Percentiles rank a stretch among this genome's conserved stretches.
Evolutionary conservation across 148 eudicot genomes (phyloP).

Genomic region (Bassia scoparia): DNA sequence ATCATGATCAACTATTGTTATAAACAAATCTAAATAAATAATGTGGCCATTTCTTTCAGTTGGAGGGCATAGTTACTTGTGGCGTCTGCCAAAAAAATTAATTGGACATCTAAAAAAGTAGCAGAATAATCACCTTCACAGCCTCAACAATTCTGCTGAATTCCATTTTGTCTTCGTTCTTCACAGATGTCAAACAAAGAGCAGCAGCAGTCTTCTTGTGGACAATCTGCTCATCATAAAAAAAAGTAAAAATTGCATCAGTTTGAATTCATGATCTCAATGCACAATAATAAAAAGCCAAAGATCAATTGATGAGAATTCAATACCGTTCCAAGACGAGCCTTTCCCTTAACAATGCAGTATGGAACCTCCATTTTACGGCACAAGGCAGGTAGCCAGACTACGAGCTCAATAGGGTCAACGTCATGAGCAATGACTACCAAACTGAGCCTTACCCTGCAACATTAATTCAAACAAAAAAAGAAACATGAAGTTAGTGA

Average conservation of each 20-base stretch:
- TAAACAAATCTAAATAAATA: no score
- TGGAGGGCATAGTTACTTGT: neutral
- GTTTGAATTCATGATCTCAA: neutral
- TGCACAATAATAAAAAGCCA: neutral
- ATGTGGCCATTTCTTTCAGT: no score
- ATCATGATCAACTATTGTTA: no score
- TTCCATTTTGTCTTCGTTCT: slow-evolving; percentile 83
- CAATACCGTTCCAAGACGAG: slow-evolving; percentile 77
- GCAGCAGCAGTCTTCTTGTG: slow-evolving; percentile 81
- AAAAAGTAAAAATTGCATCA: neutral
- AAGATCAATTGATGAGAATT: neutral
- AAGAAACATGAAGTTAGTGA: neutral
- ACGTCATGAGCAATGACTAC: slow-evolving; percentile 95
- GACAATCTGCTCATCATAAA: slow-evolving; percentile 45
- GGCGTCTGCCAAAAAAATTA: no score
- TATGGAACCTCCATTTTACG: slow-evolving; percentile 90
- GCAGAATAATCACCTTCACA: slow-evolving; percentile 54
- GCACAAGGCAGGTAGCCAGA: slow-evolving; percentile 89
- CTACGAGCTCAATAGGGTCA: slow-evolving; percentile 87
- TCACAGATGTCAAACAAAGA: slow-evolving; percentile 69
- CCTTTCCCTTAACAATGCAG: slow-evolving; percentile 90
- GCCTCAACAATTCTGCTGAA: slow-evolving; percentile 85
- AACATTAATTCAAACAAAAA: neutral
- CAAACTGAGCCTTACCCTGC: slow-evolving; percentile 86
- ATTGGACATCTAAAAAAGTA: neutral